Evolutionary conservation across 2,329 filamentous ascomycete species (phyloP).

Genomic region (Drechslerella dactyloides): DNA sequence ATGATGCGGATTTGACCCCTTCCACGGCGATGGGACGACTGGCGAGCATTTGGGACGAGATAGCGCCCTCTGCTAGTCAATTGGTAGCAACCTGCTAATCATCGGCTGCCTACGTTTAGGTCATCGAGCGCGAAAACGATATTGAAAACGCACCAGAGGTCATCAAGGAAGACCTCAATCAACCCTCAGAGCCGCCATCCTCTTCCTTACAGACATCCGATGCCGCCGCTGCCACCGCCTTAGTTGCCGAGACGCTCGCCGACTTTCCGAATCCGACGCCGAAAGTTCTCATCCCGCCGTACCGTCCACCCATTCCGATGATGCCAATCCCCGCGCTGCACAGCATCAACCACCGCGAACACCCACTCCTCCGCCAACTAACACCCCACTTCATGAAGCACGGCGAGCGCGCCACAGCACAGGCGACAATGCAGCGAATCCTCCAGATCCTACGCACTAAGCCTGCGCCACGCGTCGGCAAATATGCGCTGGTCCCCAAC

Average conservation of each 20-base stretch:
- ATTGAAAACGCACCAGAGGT: constrained; percentile 71
- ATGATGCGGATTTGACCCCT: background rate
- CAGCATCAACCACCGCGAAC: constrained; percentile 80
- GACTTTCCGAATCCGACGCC: constrained; percentile 55
- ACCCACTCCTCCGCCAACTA: constrained; percentile 82
- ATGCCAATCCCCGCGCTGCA: constrained; percentile 69
- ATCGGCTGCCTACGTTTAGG: constrained; percentile 58
- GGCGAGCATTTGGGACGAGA: background rate
- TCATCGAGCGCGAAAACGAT: constrained; percentile 69
- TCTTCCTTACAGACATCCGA: constrained; percentile 33
- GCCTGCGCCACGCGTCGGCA: constrained; percentile 75
- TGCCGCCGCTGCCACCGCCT: constrained; percentile 53
- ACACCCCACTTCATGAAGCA: constrained; percentile 90
- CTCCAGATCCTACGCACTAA: constrained; percentile 76
- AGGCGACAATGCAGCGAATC: constrained; percentile 62
- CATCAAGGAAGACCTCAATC: constrained; percentile 65
- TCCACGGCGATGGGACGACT: background rate
- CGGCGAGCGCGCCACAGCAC: constrained; percentile 87
- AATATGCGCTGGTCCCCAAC: constrained; percentile 75
- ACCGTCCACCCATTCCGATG: constrained; percentile 75
- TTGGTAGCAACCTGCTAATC: background rate
- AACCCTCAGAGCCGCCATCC: background rate
- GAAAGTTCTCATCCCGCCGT: constrained; percentile 55
- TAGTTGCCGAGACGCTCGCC: constrained; percentile 54
- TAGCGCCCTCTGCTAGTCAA: background rate